Evolutionary conservation across 176 grass and related monocot species (phyloP).

Genomic region (Metroxylon sagu): DNA sequence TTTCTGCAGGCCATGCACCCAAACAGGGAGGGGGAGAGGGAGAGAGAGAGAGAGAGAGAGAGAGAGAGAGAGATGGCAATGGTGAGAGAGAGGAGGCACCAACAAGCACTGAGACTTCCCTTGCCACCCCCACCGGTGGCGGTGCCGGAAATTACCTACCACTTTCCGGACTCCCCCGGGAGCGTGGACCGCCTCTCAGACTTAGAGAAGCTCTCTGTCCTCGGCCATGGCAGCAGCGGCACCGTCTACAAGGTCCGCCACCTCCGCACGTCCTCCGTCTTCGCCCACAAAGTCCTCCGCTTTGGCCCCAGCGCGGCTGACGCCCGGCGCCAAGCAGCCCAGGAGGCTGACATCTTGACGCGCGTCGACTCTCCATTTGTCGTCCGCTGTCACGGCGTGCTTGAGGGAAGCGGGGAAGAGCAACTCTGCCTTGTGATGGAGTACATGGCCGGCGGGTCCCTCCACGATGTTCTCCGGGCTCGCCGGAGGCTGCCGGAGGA

Average conservation of each 20-base stretch:
- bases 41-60: too few species aligned
- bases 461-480: slow-evolving; percentile 17
- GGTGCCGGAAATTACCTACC: background rate
- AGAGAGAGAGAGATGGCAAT: background rate
- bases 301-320: background rate
- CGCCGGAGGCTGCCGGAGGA: slow-evolving; percentile 16
- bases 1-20: background rate
- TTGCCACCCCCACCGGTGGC: background rate
- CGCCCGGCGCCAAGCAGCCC: background rate
- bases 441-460: slow-evolving; percentile 20
- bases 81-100: slow-evolving; percentile 1
- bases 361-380: slow-evolving; percentile 21
- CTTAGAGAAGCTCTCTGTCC: slow-evolving; percentile 22
- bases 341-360: slow-evolving; percentile 21
- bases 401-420: background rate
- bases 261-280: slow-evolving; percentile 12
- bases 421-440: slow-evolving; percentile 21
- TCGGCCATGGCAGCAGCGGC: slow-evolving; percentile 26
- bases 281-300: slow-evolving; percentile 32
- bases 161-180: background rate
- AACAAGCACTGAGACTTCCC: background rate
- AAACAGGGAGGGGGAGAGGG: too few species aligned
- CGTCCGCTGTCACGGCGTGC: slow-evolving; percentile 21
- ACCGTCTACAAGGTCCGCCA: slow-evolving; percentile 34
- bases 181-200: slow-evolving; percentile 14